phyloP scores from a whole-genome alignment of 441 rosid species.

The Arabidopsis hybrid region DNA sequence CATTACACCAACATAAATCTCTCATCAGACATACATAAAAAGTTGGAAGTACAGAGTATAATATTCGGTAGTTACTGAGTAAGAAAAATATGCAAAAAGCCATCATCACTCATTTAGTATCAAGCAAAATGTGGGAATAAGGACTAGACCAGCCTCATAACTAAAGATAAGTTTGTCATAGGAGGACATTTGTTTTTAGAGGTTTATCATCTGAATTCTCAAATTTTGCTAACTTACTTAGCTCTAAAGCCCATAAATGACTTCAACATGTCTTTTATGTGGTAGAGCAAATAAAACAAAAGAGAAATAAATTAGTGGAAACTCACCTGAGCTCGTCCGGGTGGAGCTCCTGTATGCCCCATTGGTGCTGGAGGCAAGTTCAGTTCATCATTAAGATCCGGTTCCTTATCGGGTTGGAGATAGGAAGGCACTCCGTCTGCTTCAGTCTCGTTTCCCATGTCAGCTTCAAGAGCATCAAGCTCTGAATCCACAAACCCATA shows the following conservation, averaged over 20 bases:
- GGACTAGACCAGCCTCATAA: background rate
- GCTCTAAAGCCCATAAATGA: background rate
- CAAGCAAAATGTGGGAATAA: background rate
- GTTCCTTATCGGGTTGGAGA: slow-evolving; percentile 85
- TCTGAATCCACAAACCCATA: slow-evolving; percentile 54
- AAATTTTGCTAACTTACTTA: background rate
- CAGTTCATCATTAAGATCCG: slow-evolving; percentile 70
- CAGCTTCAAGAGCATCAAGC: slow-evolving; percentile 97
- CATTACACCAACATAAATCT: slow-evolving; percentile 19
- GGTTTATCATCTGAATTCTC: background rate
- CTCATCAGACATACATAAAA: slow-evolving; percentile 4
- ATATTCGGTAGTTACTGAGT: background rate
- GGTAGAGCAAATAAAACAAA: background rate
- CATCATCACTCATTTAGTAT: background rate
- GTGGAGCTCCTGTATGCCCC: slow-evolving; percentile 60
- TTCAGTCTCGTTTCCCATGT: slow-evolving; percentile 91
- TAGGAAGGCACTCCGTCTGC: slow-evolving; percentile 87
- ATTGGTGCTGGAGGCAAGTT: slow-evolving; percentile 85
- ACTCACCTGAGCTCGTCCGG: slow-evolving; percentile 56
- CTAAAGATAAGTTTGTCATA: background rate
- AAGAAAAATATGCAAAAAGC: background rate
- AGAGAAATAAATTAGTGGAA: background rate
- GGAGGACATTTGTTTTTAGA: background rate
- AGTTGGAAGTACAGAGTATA: background rate
- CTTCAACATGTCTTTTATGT: background rate